These are phyloP conservation scores for Colletotrichum musae DNA, from an alignment of 2,329 filamentous ascomycete species.

Conservation along the genomic window DNA sequence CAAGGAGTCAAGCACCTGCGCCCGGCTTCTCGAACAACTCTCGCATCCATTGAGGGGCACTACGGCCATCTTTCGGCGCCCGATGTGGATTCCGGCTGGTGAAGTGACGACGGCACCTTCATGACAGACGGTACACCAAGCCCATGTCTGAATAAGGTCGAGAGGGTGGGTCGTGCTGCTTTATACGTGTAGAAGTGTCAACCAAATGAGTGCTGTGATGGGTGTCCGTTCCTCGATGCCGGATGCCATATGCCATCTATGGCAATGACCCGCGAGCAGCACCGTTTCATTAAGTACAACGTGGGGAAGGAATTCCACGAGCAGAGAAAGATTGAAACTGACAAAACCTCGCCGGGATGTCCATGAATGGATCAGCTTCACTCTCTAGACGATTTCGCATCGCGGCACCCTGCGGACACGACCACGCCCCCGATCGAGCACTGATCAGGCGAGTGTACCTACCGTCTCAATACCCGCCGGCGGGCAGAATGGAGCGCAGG, in stretches of 20 bases:
- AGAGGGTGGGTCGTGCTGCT: background rate
- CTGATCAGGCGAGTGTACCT: background rate
- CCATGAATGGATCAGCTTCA: background rate
- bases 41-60: slow-evolving; percentile 30
- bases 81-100: slow-evolving; percentile 6
- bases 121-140: background rate
- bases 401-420: slow-evolving; percentile 10
- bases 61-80: slow-evolving; percentile 35
- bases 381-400: background rate
- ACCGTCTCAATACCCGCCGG: background rate
- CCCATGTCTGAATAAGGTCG: background rate
- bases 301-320: background rate
- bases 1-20: slow-evolving; percentile 13
- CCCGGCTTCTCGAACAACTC: slow-evolving; percentile 26
- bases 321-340: background rate
- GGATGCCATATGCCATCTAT: background rate
- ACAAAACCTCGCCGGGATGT: slow-evolving; percentile 6
- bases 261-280: background rate
- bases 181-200: slow-evolving; percentile 6
- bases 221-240: too few species aligned
- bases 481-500: background rate
- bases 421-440: slow-evolving; percentile 22
- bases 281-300: slow-evolving; percentile 28
- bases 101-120: slow-evolving; percentile 14
- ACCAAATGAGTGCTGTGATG: too few species aligned